A percentile compares a stretch with the other conserved stretches of the same genome.
These are phyloP conservation scores for Calonectria henricotiae DNA, from an alignment of 2,329 filamentous ascomycete genomes.

Conservation along the genomic window DNA sequence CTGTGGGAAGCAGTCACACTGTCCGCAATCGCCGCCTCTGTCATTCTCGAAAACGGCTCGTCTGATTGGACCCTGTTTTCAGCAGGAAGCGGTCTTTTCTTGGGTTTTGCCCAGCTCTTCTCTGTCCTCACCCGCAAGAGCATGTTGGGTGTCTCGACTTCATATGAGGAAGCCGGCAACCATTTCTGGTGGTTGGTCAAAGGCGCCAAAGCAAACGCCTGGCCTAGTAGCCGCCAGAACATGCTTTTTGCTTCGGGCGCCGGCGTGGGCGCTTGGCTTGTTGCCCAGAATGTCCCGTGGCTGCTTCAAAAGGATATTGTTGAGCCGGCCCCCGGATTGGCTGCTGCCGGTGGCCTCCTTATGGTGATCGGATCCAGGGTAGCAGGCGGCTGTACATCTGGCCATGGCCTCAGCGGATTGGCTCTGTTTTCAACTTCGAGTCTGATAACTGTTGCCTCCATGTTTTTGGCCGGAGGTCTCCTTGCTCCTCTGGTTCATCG, in stretches of 20 bases:
- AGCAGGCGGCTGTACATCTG: constrained; percentile 78
- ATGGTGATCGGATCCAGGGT: constrained; percentile 75
- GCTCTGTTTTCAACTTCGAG: constrained; percentile 76
- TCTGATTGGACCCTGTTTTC: constrained; percentile 57
- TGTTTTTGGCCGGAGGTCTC: constrained; percentile 69
- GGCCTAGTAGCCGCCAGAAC: constrained; percentile 60
- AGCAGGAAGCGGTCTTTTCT: constrained; percentile 72
- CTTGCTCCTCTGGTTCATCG: constrained; percentile 53
- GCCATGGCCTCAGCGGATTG: constrained; percentile 79
- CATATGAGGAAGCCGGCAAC: constrained; percentile 75
- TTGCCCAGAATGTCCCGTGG: constrained; percentile 57
- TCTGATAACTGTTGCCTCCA: constrained; percentile 72
- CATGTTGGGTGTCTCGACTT: constrained; percentile 74
- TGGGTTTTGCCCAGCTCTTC: constrained; percentile 72
- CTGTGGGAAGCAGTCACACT: constrained; percentile 63
- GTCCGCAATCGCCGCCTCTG: constrained; percentile 60
- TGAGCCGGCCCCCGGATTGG: constrained; percentile 59
- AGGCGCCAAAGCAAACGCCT: constrained; percentile 48
- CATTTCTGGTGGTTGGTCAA: constrained; percentile 65
- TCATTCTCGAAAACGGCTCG: constrained; percentile 50
- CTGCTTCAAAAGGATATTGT: constrained; percentile 50
- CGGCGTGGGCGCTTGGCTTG: constrained; percentile 63
- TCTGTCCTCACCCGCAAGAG: constrained; percentile 69
- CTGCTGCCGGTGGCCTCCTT: constrained; percentile 69
- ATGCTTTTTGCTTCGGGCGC: constrained; percentile 71